Conservation (phyloP, 2,329 filamentous ascomycete species). For the Paramyrothecium sp. region DNA sequence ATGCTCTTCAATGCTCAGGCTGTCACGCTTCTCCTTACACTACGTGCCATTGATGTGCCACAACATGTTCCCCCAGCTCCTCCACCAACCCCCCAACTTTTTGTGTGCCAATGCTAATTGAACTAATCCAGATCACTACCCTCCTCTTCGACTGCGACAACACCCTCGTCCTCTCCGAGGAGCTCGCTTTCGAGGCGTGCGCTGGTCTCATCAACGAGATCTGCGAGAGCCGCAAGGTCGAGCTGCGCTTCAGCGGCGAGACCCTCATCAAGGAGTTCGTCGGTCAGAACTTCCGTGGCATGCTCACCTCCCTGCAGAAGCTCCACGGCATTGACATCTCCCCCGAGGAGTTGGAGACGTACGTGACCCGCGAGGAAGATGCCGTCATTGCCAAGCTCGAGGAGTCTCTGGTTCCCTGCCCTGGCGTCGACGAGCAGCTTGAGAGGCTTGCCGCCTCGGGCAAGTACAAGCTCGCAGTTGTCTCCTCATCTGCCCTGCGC, state of each 20-base stretch:
- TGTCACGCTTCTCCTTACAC: neutral
- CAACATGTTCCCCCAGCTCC: neutral
- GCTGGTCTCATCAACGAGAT: conserved; percentile 87
- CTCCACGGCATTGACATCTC: conserved; percentile 72
- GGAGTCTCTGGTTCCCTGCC: conserved; percentile 65
- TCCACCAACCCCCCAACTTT: too few species aligned
- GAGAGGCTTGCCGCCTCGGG: conserved; percentile 58
- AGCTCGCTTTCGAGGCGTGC: conserved; percentile 87
- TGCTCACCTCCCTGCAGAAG: conserved; percentile 75
- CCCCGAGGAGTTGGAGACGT: conserved; percentile 67
- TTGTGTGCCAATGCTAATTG: neutral
- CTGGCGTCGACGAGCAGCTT: conserved; percentile 66
- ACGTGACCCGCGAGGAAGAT: conserved; percentile 76
- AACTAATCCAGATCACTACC: conserved; percentile 52
- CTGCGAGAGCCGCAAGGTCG: conserved; percentile 62
- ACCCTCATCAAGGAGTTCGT: conserved; percentile 84
- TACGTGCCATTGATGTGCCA: neutral
- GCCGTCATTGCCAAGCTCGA: conserved; percentile 80
- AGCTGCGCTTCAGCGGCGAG: conserved; percentile 71
- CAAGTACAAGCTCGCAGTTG: conserved; percentile 75
- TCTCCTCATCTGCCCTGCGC: conserved; percentile 76
- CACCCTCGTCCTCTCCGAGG: conserved; percentile 89
- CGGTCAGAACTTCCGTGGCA: conserved; percentile 91
- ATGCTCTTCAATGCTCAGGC: too few species aligned
- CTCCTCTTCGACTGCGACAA: conserved; percentile 83